Base-by-base conservation (phyloP, 495 filamentous ascomycete species). In the Podospora comata region DNA sequence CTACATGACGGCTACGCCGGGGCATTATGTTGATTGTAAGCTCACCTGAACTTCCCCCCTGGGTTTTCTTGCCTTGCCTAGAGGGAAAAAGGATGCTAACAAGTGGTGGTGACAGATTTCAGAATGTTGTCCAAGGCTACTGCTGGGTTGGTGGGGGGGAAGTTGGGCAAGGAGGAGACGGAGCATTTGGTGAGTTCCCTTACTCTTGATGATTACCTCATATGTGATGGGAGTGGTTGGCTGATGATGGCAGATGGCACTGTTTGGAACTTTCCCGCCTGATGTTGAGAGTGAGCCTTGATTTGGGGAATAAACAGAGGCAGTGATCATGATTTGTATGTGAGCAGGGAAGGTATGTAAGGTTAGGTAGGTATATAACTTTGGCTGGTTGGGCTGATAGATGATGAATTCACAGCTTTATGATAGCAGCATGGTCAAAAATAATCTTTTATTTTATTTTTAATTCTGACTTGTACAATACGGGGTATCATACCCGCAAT, bases 1-100 rank as follows among this genome's bases (percentile, higher is more conserved):
- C 72, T 84, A 85, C 72, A 87, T 85, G 75, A 87, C 83, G 3
- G 83, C 79, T 62, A 86, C 84, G 67, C 86, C 84, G 4, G 75
- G 71, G 1, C 68, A 77, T 55, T 77, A 76, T 66, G 72, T 77
- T 4, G 75, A 76, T 55, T 77, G 75, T 76, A 57, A 69, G 69
- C 70, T 18, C 23, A 57, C 54, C 16, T 57, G 5, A 57, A 5
- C 18, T 57, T n/a, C 18, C 30, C 7, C 5, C 30, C 30, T 32
- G 7, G 30, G 30, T 32, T 5, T 7, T 7, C 30, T 7, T 7
- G 55, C 5, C 9, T 58, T 26, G 55, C 15, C 9, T 13, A 48
- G 39, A 2, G 9, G 39, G 39, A 48, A 23, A 16, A 2, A 4
- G 13, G 27, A 58, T 62, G 15, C 63, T 74, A 44, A 72, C 56